Evolutionary conservation across 164 flowering plant species (phyloP).

Genomic region (Buxus sempervirens): DNA sequence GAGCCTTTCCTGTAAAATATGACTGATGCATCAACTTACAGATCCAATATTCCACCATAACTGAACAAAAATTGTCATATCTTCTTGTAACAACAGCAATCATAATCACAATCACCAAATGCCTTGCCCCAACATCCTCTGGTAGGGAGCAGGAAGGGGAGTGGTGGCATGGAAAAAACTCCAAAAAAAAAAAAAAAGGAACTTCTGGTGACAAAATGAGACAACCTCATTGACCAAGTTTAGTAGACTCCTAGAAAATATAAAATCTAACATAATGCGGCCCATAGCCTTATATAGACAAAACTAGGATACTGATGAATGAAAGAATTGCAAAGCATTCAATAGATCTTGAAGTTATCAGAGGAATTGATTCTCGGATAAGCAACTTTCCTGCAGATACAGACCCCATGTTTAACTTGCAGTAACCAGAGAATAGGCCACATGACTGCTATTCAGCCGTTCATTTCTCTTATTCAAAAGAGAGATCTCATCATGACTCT

Average conservation of each 20-base stretch:
- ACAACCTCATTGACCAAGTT: neutral
- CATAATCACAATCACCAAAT: too few species aligned
- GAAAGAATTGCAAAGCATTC: neutral
- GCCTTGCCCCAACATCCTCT: too few species aligned
- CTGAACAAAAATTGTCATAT: neutral
- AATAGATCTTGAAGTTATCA: neutral
- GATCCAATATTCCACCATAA: neutral
- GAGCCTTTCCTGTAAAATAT: constrained; percentile 76
- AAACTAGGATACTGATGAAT: too few species aligned
- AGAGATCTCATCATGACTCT: neutral
- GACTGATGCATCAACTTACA: neutral
- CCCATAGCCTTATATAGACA: neutral
- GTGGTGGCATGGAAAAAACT: too few species aligned
- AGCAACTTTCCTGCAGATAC: neutral
- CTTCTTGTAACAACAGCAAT: too few species aligned
- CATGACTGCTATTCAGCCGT: neutral
- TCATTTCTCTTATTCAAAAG: neutral
- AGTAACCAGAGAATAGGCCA: neutral
- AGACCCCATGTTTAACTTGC: neutral
- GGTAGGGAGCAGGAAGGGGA: too few species aligned
- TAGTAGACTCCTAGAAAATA: neutral
- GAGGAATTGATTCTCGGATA: neutral
- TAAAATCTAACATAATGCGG: neutral
- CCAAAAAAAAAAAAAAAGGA: too few species aligned
- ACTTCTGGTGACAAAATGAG: too few species aligned